Conservation (phyloP, 2,329 filamentous ascomycete species). For the Diplodia intermedia region DNA sequence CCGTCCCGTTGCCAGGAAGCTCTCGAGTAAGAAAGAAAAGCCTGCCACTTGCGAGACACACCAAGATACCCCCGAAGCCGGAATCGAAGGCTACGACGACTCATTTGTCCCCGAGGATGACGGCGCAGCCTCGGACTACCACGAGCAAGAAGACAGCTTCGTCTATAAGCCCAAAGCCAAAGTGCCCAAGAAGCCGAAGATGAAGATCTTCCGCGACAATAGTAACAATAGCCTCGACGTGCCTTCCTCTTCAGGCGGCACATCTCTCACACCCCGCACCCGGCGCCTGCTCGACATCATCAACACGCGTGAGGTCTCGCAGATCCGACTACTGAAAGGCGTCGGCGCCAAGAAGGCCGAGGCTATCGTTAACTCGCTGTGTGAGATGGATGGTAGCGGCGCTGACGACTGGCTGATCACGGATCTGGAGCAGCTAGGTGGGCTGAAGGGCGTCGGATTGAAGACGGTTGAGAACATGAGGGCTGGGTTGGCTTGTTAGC, state of each 20-base stretch:
- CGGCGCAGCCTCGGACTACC: constrained; percentile 41
- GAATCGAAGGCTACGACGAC: constrained; percentile 37
- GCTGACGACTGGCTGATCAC: constrained; percentile 38
- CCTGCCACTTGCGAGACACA: background rate
- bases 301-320: constrained; percentile 72
- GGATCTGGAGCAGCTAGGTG: constrained; percentile 53
- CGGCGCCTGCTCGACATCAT: constrained; percentile 71
- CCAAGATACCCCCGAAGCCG: constrained; percentile 37
- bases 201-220: constrained; percentile 47
- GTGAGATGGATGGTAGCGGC: constrained; percentile 54
- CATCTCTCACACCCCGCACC: constrained; percentile 58
- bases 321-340: constrained; percentile 71
- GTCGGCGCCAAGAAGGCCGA: constrained; percentile 76
- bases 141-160: constrained; percentile 50
- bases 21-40: constrained; percentile 2
- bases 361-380: constrained; percentile 56
- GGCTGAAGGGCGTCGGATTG: constrained; percentile 57
- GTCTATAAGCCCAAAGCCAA: constrained; percentile 46
- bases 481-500: constrained; percentile 42
- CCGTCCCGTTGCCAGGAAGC: constrained; percentile 18
- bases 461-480: constrained; percentile 61
- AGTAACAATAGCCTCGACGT: constrained; percentile 33
- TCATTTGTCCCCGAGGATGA: constrained; percentile 44
- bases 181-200: constrained; percentile 42
- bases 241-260: background rate